Evolutionary conservation across 2,329 filamentous ascomycete species (phyloP).

Genomic region (Fusarium sp.): DNA sequence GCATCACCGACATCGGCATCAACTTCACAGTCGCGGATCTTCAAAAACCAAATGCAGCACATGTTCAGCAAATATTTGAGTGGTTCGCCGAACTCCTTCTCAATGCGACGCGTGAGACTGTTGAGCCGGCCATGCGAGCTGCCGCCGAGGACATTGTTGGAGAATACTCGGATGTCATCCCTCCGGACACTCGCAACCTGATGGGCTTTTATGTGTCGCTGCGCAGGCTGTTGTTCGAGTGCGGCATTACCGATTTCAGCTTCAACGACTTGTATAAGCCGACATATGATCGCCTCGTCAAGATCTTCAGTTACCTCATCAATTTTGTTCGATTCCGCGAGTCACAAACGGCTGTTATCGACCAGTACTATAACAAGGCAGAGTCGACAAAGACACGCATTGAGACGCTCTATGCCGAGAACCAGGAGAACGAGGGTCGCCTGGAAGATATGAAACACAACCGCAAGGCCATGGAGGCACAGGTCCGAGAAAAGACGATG

Average conservation of each 20-base stretch:
- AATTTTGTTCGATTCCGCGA: constrained; percentile 98
- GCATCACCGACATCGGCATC: constrained; percentile 96
- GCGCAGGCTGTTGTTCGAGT: constrained; percentile 82
- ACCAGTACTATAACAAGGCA: constrained; percentile 91
- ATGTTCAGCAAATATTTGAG: constrained; percentile 97
- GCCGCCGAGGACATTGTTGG: constrained; percentile 88
- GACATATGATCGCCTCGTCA: constrained; percentile 87
- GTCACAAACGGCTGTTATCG: constrained; percentile 87
- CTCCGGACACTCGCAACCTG: constrained; percentile 87
- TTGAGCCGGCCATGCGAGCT: constrained; percentile 94
- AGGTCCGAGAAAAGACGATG: constrained; percentile 84
- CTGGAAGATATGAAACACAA: constrained; percentile 84
- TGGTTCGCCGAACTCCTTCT: constrained; percentile 95
- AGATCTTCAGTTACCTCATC: constrained; percentile 97
- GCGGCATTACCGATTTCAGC: constrained; percentile 91
- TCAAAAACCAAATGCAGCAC: constrained; percentile 90
- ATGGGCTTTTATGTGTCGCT: constrained; percentile 95
- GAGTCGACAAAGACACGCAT: constrained; percentile 88
- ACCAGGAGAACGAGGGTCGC: constrained; percentile 84
- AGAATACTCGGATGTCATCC: constrained; percentile 84
- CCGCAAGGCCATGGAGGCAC: constrained; percentile 80
- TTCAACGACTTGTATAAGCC: constrained; percentile 93
- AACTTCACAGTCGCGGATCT: constrained; percentile 87
- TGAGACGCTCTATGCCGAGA: constrained; percentile 84
- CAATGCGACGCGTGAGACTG: constrained; percentile 90